phyloP scores from a whole-genome alignment of 305 asterid species.

The Fraxinus greggii region DNA sequence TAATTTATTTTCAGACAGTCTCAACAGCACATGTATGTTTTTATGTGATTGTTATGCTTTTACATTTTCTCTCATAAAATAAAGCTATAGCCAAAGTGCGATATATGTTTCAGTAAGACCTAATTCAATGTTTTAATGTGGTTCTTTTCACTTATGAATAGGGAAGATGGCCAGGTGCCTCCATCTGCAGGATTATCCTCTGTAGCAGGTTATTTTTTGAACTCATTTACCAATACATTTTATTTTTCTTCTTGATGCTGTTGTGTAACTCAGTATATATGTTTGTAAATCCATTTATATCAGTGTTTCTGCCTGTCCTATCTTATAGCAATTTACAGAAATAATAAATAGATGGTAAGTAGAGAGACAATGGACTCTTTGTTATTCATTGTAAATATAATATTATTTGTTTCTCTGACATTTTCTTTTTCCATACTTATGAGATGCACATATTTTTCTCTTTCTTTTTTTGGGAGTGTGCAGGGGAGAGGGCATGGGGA shows the following conservation, averaged over 20 bases:
- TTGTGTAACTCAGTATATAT: neutral
- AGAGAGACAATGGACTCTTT: neutral
- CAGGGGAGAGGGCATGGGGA: neutral
- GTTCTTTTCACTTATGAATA: neutral
- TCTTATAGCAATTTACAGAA: neutral
- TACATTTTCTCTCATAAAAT: neutral
- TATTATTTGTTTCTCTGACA: neutral
- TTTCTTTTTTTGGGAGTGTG: neutral
- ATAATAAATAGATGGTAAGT: neutral
- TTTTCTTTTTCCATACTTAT: neutral
- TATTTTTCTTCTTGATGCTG: neutral
- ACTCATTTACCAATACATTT: neutral
- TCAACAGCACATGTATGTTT: slow-evolving; percentile 3
- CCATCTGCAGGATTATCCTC: neutral
- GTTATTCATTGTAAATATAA: neutral
- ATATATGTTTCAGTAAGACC: neutral
- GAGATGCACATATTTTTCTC: neutral
- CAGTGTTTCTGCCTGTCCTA: neutral
- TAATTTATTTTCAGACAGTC: neutral
- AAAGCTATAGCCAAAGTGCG: neutral
- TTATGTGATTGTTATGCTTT: neutral
- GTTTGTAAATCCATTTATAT: neutral
- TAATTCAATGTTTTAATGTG: neutral
- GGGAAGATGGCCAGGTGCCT: neutral
- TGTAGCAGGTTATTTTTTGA: neutral